Base-by-base conservation (phyloP, 148 eudicot species). In the Polygonum maritimum region DNA sequence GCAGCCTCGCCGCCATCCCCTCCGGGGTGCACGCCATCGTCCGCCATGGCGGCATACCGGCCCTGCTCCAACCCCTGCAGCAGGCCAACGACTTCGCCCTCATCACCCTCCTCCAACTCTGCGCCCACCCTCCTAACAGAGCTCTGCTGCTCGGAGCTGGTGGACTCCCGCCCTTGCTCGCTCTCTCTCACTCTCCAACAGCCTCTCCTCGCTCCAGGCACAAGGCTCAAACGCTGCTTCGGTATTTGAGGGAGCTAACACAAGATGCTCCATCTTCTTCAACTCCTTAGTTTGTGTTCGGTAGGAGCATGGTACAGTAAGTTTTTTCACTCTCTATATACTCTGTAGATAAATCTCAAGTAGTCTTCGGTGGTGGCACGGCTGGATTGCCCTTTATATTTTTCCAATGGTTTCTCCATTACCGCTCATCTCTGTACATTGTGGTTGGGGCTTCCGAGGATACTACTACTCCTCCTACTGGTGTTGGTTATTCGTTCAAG, bases 201-300 rank as follows among this genome's bases (percentile, higher is more conserved):
- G 31, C 31, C 31, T 26, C 31, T 41, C 85, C 87, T 1, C 84
- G 87, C 22, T 90, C 95, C 77, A 94, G 90, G 80, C 97, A 94
- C 62, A 94, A 91, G 98, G 97, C 99, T 57, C 94, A 90, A 81
- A 89, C 87, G 1, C 87, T 95, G 77, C 91, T 95, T 26, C 86
- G 84, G 65, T 87, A 86, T 75, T 63, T 95, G 85, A 92, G 99
- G 80, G 99, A 92, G 85, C 86, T 92, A 71, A 88, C 98, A 74
- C 90, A 88, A 76, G 89, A 83, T 81, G 92, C 80, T 81, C 90
- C 96, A 26, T 71, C 88, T 19, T 71, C 88, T 70, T 88, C 97
- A 36, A 88, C 76, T 77, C 91, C 92, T 38, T 88, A 26, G 31
- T 26, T 26, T 26, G 31, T 26, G 31, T 26, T 26, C 31, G 31